Conservation (phyloP, 192 early-diverging fungal species). For the Coemansia sp. region DNA sequence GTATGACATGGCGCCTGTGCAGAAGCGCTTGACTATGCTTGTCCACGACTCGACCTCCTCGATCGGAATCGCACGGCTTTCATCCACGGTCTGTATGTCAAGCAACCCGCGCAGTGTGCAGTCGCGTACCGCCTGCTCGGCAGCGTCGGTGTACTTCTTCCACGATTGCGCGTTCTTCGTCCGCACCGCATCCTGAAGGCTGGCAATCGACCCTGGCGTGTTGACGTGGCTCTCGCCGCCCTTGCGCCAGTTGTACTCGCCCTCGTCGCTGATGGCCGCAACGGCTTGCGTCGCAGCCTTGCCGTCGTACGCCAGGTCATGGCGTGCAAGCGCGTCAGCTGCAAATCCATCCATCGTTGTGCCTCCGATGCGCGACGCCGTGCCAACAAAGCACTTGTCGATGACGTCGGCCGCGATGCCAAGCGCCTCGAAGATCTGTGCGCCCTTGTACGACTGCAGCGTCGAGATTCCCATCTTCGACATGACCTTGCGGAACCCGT, state of each 20-base stretch:
- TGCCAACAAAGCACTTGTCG: slow-evolving; percentile 89
- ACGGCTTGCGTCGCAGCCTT: slow-evolving; percentile 58
- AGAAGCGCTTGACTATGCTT: slow-evolving; percentile 92
- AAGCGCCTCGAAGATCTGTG: slow-evolving; percentile 97
- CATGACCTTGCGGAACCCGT: slow-evolving; percentile 98
- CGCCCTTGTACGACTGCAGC: slow-evolving; percentile 95
- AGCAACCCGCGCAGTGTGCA: slow-evolving; percentile 95
- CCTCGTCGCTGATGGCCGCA: slow-evolving; percentile 82
- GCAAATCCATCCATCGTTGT: slow-evolving; percentile 77
- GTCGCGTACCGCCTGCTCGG: slow-evolving; percentile 78
- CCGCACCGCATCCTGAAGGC: slow-evolving; percentile 94
- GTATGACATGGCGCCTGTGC: slow-evolving; percentile 98
- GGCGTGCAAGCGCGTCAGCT: slow-evolving; percentile 80
- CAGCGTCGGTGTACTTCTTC: slow-evolving; percentile 75
- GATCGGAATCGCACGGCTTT: slow-evolving; percentile 62
- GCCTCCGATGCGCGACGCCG: slow-evolving; percentile 93
- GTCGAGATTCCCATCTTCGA: slow-evolving; percentile 99
- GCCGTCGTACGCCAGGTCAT: slow-evolving; percentile 75
- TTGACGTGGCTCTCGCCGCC: slow-evolving; percentile 92
- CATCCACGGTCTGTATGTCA: slow-evolving; percentile 68
- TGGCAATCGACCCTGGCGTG: slow-evolving; percentile 83
- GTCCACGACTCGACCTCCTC: slow-evolving; percentile 99
- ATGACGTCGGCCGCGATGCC: slow-evolving; percentile 88
- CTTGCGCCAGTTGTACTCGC: slow-evolving; percentile 96
- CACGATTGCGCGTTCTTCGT: slow-evolving; percentile 87